Evolutionary conservation across 2,329 filamentous ascomycete genomes (phyloP).

Genomic region (Teratosphaeriaceae sp.): DNA sequence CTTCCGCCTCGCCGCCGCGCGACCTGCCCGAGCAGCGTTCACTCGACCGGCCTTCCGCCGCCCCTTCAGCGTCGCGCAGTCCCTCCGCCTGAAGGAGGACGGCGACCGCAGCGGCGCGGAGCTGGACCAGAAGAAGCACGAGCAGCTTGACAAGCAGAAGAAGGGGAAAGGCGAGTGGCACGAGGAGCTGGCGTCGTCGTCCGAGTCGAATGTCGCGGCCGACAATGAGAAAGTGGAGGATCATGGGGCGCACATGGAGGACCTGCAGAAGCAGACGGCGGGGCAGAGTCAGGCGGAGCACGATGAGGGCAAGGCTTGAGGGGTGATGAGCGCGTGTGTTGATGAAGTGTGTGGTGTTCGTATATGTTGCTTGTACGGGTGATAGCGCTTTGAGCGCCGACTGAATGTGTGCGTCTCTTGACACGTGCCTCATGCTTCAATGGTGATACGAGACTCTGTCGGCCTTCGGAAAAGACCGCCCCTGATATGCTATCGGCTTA

Average conservation of each 20-base stretch:
- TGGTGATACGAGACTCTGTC: too few relatives aligned
- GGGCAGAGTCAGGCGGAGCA: conserved; percentile 35
- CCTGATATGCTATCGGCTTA: too few relatives aligned
- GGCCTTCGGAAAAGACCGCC: too few relatives aligned
- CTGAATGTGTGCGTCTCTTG: too few relatives aligned
- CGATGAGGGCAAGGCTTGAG: conserved; percentile 16
- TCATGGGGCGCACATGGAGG: conserved; percentile 37
- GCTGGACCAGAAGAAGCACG: conserved; percentile 38
- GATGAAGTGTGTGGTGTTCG: background rate
- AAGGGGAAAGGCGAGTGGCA: conserved; percentile 38
- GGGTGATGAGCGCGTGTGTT: background rate
- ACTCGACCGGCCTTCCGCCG: conserved; percentile 3
- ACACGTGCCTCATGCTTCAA: too few relatives aligned
- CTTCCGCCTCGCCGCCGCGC: background rate
- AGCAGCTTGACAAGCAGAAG: conserved; percentile 38
- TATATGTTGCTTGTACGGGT: too few relatives aligned
- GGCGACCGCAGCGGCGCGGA: conserved; percentile 31
- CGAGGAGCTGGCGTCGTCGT: conserved; percentile 35
- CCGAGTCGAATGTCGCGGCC: conserved; percentile 37
- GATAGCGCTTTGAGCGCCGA: too few relatives aligned
- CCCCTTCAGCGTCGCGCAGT: conserved; percentile 27
- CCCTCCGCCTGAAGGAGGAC: conserved; percentile 36
- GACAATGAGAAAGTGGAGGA: conserved; percentile 38
- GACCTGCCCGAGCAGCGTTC: background rate
- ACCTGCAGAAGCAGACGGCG: conserved; percentile 39